Evolutionary conservation across 176 grass and related monocot genomes (phyloP).

Genomic region (Poa annua): DNA sequence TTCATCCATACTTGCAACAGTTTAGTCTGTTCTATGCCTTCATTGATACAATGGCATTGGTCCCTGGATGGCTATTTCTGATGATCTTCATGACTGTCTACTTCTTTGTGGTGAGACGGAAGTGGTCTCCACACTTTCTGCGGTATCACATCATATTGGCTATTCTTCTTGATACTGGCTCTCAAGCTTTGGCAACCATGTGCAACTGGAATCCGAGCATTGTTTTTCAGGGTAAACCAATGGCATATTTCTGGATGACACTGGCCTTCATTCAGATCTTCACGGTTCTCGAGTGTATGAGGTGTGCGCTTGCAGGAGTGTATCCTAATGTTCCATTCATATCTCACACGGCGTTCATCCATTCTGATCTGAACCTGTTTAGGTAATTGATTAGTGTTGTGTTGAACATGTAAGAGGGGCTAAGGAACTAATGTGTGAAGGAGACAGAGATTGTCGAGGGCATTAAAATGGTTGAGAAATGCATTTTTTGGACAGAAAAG

Average conservation of each 20-base stretch:
- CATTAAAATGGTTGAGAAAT: slow-evolving; percentile 15
- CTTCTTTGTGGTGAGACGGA: slow-evolving; percentile 76
- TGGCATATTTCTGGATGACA: slow-evolving; percentile 74
- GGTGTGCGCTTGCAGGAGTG: slow-evolving; percentile 63
- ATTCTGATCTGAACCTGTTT: slow-evolving; percentile 82
- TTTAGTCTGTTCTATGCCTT: slow-evolving; percentile 67
- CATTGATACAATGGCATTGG: slow-evolving; percentile 75
- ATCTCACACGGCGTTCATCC: slow-evolving; percentile 80
- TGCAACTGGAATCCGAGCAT: slow-evolving; percentile 80
- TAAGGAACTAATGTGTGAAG: not conserved
- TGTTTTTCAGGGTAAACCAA: slow-evolving; percentile 62
- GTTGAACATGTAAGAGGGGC: slow-evolving; percentile 32
- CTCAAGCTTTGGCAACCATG: slow-evolving; percentile 63
- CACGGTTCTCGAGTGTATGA: slow-evolving; percentile 87
- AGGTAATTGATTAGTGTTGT: slow-evolving; percentile 45
- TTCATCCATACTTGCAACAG: slow-evolving; percentile 68
- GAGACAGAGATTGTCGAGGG: not conserved
- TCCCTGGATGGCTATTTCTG: slow-evolving; percentile 76
- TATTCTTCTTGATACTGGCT: slow-evolving; percentile 76
- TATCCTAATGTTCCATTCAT: slow-evolving; percentile 76
- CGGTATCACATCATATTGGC: slow-evolving; percentile 84
- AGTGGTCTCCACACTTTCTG: slow-evolving; percentile 84
- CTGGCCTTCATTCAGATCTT: slow-evolving; percentile 77
- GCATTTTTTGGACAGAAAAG: not conserved
- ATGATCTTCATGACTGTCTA: slow-evolving; percentile 68